phyloP scores from a whole-genome alignment of 768 basidiomycete species.

The Serendipita vermifera region DNA sequence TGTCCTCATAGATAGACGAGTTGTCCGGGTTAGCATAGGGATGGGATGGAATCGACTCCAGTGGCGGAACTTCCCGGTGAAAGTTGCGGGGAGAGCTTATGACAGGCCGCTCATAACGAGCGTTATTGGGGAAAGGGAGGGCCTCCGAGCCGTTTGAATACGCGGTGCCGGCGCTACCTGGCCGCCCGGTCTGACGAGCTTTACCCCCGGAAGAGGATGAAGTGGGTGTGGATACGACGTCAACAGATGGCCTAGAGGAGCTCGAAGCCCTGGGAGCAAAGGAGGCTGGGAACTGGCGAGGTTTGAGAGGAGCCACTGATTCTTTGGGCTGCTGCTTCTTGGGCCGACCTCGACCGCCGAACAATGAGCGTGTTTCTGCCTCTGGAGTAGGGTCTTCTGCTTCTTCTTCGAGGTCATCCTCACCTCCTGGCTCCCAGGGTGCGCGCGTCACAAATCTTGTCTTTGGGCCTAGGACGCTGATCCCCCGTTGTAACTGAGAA shows the following conservation, averaged over 20 bases:
- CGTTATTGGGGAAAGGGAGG: constrained; percentile 2
- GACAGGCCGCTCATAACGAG: not conserved
- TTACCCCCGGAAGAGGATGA: not conserved
- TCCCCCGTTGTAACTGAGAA: constrained; percentile 37
- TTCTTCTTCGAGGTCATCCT: constrained; percentile 29
- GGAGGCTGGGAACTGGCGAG: constrained; percentile 3
- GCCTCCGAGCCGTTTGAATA: not conserved
- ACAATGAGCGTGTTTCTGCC: constrained; percentile 2
- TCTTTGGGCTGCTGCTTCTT: constrained; percentile 5
- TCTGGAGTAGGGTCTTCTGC: constrained; percentile 30
- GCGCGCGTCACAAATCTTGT: constrained; percentile 71
- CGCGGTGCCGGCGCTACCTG: not conserved
- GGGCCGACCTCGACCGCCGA: not conserved
- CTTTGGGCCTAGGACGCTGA: constrained; percentile 70
- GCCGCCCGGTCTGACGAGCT: not conserved
- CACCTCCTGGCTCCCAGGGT: constrained; percentile 63
- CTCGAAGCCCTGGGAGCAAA: constrained; percentile 9
- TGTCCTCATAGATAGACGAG: not conserved
- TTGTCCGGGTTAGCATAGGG: not conserved
- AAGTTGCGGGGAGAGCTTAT: not conserved
- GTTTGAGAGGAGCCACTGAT: not conserved
- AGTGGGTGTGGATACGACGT: not conserved
- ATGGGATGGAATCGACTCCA: not conserved
- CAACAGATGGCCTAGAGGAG: not conserved
- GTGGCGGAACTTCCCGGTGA: not conserved